These are phyloP conservation scores for Jimgerdemannia flammicorona DNA, from an alignment of 192 early-diverging fungal genomes.

Conservation along the genomic window DNA sequence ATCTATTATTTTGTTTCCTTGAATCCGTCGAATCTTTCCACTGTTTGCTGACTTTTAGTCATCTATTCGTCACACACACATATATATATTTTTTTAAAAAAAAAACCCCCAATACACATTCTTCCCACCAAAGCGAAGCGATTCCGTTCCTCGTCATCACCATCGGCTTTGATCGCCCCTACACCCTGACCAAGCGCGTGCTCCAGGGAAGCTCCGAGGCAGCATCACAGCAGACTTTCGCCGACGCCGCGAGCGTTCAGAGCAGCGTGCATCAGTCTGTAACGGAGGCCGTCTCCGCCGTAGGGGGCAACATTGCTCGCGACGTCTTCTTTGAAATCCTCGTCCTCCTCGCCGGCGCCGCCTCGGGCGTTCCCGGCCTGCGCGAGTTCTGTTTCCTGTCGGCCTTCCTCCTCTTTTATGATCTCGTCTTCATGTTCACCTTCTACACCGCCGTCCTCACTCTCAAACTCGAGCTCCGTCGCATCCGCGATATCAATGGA, in stretches of 20 bases:
- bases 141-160: constrained; percentile 89
- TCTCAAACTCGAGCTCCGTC: constrained; percentile 75
- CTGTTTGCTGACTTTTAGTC: not conserved
- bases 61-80: not conserved
- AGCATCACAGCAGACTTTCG: constrained; percentile 22
- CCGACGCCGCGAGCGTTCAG: constrained; percentile 31
- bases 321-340: constrained; percentile 84
- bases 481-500: constrained; percentile 38
- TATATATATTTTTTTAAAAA: not conserved
- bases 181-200: constrained; percentile 78
- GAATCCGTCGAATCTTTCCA: constrained; percentile 13
- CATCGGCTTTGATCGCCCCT: constrained; percentile 88
- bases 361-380: constrained; percentile 70
- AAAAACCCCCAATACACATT: no score
- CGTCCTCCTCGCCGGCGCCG: constrained; percentile 72
- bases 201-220: constrained; percentile 38
- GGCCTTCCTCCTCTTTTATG: constrained; percentile 77
- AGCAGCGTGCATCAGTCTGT: constrained; percentile 61
- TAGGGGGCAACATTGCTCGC: constrained; percentile 57
- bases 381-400: constrained; percentile 81
- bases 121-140: constrained; percentile 52
- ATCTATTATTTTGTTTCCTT: constrained; percentile 22
- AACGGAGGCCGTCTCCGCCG: constrained; percentile 57
- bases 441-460: constrained; percentile 84
- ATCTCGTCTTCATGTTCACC: constrained; percentile 79